Evolutionary conservation across 192 early-diverging fungal species (phyloP).

Genomic region (Lunasporangiospora selenospora): DNA sequence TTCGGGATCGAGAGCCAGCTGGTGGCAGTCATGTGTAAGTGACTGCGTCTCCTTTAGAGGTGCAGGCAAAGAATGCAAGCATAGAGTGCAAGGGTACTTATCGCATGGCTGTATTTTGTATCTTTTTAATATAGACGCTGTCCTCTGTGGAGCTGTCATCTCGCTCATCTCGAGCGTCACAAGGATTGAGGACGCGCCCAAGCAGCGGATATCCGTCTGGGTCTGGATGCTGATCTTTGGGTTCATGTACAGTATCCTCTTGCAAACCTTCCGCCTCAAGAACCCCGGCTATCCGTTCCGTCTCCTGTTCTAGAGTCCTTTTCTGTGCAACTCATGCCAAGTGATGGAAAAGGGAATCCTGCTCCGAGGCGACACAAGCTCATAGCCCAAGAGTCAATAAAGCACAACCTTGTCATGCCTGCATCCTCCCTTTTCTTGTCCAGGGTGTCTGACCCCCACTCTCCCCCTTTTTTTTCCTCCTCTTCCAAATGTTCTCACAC

Average conservation of each 20-base stretch:
- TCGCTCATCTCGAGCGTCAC: conserved; percentile 61
- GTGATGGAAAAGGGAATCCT: too few species aligned
- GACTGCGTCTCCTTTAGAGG: background rate
- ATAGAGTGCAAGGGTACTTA: background rate
- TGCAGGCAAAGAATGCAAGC: background rate
- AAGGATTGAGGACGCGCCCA: conserved; percentile 53
- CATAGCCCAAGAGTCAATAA: too few species aligned
- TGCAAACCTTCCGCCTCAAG: conserved; percentile 74
- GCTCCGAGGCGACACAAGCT: too few species aligned
- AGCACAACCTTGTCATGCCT: too few species aligned
- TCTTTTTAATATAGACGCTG: conserved; percentile 57
- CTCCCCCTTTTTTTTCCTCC: too few species aligned
- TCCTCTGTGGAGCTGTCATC: conserved; percentile 61
- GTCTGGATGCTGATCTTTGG: conserved; percentile 67
- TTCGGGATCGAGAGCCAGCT: conserved; percentile 77
- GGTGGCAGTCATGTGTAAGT: conserved; percentile 73
- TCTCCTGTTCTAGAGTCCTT: conserved; percentile 48
- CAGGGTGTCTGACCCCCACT: too few species aligned
- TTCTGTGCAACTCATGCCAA: too few species aligned
- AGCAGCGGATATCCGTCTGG: conserved; percentile 67
- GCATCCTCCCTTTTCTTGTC: too few species aligned
- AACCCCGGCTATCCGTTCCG: conserved; percentile 75
- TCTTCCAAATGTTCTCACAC: too few species aligned
- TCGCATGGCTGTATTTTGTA: conserved; percentile 2
- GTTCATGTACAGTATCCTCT: conserved; percentile 66